Percentiles rank a stretch among this genome's conserved stretches.
Evolutionary conservation across 1,139 yeast species (phyloP).

Genomic region (Saccharomyces pastorianus): DNA sequence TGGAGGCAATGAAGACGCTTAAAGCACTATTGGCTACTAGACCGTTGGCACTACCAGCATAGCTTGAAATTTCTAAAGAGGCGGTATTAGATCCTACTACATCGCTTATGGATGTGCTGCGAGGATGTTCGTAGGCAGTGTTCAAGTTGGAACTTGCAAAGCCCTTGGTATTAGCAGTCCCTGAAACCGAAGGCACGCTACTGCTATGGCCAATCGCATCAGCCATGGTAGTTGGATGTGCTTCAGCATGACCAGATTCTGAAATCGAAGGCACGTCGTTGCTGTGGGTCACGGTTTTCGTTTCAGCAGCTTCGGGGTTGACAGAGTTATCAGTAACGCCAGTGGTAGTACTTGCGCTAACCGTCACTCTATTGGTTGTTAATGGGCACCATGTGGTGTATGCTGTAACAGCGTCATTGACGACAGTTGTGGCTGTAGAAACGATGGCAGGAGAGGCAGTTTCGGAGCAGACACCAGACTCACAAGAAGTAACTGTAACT

Average conservation of each 20-base stretch:
- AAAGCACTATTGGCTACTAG: neutral
- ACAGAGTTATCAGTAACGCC: neutral
- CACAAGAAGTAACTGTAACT: too few species aligned
- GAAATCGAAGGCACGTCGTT: neutral
- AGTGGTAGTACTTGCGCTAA: neutral
- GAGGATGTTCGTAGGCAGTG: neutral
- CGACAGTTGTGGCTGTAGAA: conserved; percentile 6
- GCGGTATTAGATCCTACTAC: neutral
- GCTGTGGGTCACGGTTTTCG: neutral
- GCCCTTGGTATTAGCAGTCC: neutral
- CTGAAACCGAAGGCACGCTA: neutral
- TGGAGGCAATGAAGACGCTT: neutral
- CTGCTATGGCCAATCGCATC: neutral
- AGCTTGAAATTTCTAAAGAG: neutral
- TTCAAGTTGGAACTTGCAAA: neutral
- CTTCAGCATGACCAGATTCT: neutral
- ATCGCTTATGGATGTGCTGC: neutral
- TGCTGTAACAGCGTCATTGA: conserved; percentile 23
- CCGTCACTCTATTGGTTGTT: conserved; percentile 8
- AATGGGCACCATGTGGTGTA: conserved; percentile 30
- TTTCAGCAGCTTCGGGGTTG: neutral
- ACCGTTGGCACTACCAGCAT: neutral
- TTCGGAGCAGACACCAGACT: too few species aligned
- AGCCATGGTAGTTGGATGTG: neutral
- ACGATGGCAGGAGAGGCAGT: conserved; percentile 8